Conservation (phyloP, 371 early-diverging fungal species). For the Mortierella sp. region DNA sequence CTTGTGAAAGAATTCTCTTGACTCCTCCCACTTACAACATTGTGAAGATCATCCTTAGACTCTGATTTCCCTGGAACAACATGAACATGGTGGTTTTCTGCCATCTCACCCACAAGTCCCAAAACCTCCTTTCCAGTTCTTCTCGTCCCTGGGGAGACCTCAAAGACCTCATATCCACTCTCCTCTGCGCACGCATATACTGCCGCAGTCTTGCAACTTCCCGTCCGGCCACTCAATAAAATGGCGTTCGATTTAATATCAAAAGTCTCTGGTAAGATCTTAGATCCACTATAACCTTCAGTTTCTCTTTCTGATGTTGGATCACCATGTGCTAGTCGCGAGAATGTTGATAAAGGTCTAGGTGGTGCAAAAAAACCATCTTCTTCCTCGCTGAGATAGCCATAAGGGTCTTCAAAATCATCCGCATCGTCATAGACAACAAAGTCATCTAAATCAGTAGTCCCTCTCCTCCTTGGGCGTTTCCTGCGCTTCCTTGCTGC, state of each 20-base stretch:
- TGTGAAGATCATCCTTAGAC: slow-evolving; percentile 19
- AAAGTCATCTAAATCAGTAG: slow-evolving; percentile 42
- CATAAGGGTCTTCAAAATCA: slow-evolving; percentile 43
- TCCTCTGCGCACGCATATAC: slow-evolving; percentile 83
- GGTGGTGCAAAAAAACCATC: slow-evolving; percentile 19
- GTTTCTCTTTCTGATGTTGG: background rate
- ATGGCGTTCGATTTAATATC: slow-evolving; percentile 67
- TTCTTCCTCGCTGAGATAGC: slow-evolving; percentile 38
- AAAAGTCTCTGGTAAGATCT: slow-evolving; percentile 29
- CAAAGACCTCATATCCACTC: slow-evolving; percentile 80
- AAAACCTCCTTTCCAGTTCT: slow-evolving; percentile 81
- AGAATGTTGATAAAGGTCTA: slow-evolving; percentile 30
- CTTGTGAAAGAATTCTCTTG: slow-evolving; percentile 4
- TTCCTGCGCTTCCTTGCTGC: slow-evolving; percentile 35
- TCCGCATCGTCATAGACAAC: slow-evolving; percentile 38
- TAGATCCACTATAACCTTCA: background rate
- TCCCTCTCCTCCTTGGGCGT: slow-evolving; percentile 31
- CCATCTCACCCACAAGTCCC: slow-evolving; percentile 77
- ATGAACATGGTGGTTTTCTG: slow-evolving; percentile 72
- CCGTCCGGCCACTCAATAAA: slow-evolving; percentile 77
- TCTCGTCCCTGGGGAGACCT: slow-evolving; percentile 75
- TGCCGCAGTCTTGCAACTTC: slow-evolving; percentile 83
- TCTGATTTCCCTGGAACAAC: slow-evolving; percentile 40
- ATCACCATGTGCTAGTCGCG: slow-evolving; percentile 15
- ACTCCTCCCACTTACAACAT: slow-evolving; percentile 10